Evolutionary conservation across 1,284 basidiomycete species (phyloP), one percentile per base, ranked within the genome.

Genomic region (Ganoderma sp.): DNA sequence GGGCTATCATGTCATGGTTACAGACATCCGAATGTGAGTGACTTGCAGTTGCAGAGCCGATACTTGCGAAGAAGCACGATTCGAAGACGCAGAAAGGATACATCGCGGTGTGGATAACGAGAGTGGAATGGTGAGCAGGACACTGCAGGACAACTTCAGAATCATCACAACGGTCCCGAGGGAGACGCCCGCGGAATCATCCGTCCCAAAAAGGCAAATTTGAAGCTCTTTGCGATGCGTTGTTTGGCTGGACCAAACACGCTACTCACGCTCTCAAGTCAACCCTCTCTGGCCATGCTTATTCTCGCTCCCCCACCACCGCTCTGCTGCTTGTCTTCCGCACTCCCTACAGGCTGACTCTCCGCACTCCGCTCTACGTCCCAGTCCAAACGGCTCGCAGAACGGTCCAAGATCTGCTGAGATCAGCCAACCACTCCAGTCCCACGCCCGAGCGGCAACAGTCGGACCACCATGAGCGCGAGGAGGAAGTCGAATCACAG

Each of bases 371-470:
- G 61, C 42, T 66, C 58, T 57, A 50, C 67, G 8, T 64, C 56
- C 56, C 32, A 60, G 81, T 85, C 80, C 82, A 88, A 84, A 78
- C 86, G 88, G 77, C 81, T 81, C 77, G 70, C 67, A 76, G 79
- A 88, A 90, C 86, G 82, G 83, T 87, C 78, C 77, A 75, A 83
- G 81, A 90, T 86, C 82, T 81, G 77, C 61, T 69, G 81, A 89
- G 88, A 88, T 88, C 85, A 78, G 79, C 75, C 69, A 71, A 50
- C 67, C 63, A 45, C 66, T 41, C 65, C 63, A 22, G 52, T 68
- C 63, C 69, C 66, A 64, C 68, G 71, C 73, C 67, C 69, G 68
- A 66, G 69, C 69, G 69, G 71, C 68, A 68, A 61, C 69, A 28
- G 57, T 62, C 37, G 43, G 50, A 39, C 37, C 66, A 63, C 25